Base-by-base conservation (phyloP, 768 basidiomycete genomes). In the Tulasnella calospora region DNA sequence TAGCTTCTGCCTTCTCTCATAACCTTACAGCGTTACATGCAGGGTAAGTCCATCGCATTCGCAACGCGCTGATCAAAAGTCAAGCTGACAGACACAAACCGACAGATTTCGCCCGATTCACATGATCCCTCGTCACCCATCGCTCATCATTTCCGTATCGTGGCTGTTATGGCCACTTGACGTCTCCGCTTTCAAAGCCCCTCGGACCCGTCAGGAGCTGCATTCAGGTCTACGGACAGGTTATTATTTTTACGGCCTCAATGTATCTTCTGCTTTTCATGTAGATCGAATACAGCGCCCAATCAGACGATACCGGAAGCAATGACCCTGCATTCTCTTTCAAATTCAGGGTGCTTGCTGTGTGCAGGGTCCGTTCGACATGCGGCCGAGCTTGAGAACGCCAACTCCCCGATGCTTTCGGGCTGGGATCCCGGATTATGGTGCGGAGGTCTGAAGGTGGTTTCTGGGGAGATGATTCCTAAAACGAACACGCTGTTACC, bases 61-160 rank as follows among this genome's bases (percentile, higher is more conserved):
- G n/a, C 73, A 35, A n/a, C 71, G 40, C 10, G 33, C 36, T 73
- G 21, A 73, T 40, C 71, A 41, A 40, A 73, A 41, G 71, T n/a
- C 71, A 47, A 73, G 38, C 71, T 73, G 46, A 73, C 71, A 41
- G 27, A 41, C 23, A 5, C 38, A 17, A 67, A 67, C n/a, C 61
- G 35, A 21, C 36, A 74, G 74, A 74, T 74, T 55, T 46, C 74
- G 27, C 35, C 74, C 21, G 74, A 74, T 74, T 74, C 74, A 19
- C 57, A 40, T 61, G 36, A 76, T 38, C 46, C 55, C 15, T 33
- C 46, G 23, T 76, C 75, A n/a, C 51, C 75, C 75, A 76, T 47
- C 75, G 55, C 75, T 10, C 75, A 76, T 69, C 75, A 76, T 69
- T 61, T 61, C 55, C 30, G 55, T 35, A 69, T 76, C 15, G 75